Conservation (phyloP, 495 filamentous ascomycete species). For the Margaritispora aquatica region DNA sequence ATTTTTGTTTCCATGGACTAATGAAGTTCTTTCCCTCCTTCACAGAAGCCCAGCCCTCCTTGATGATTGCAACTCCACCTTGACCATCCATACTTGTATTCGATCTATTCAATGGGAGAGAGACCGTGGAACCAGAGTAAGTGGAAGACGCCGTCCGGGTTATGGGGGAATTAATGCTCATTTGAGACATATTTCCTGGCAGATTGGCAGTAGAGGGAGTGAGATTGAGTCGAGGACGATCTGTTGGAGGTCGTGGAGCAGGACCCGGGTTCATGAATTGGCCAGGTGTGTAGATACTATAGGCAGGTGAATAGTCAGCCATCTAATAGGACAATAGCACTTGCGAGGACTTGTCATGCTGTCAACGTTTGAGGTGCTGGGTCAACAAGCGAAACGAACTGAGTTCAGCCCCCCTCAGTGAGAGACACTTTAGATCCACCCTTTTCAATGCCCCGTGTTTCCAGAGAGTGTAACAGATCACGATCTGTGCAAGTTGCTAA, state of each 20-base stretch:
- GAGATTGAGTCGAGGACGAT: constrained; percentile 72
- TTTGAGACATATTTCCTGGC: constrained; percentile 71
- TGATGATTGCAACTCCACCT: constrained; percentile 67
- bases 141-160: constrained; percentile 49
- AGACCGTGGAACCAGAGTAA: constrained; percentile 60
- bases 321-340: constrained; percentile 3
- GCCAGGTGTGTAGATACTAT: constrained; percentile 56
- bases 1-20: constrained; percentile 77
- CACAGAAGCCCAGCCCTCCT: constrained; percentile 76
- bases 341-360: background rate
- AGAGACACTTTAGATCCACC: background rate
- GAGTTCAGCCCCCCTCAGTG: constrained; percentile 6
- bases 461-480: constrained; percentile 13
- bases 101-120: constrained; percentile 55
- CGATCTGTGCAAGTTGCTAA: constrained; percentile 8
- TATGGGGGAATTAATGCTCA: constrained; percentile 60
- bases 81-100: constrained; percentile 54
- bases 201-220: constrained; percentile 63
- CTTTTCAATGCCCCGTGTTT: constrained; percentile 14
- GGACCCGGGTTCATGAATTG: constrained; percentile 97
- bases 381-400: background rate
- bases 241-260: constrained; percentile 81
- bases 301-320: constrained; percentile 16
- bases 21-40: constrained; percentile 90
- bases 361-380: background rate